phyloP scores from a whole-genome alignment of 2,329 filamentous ascomycete species.

The Fusarium denticulatum region DNA sequence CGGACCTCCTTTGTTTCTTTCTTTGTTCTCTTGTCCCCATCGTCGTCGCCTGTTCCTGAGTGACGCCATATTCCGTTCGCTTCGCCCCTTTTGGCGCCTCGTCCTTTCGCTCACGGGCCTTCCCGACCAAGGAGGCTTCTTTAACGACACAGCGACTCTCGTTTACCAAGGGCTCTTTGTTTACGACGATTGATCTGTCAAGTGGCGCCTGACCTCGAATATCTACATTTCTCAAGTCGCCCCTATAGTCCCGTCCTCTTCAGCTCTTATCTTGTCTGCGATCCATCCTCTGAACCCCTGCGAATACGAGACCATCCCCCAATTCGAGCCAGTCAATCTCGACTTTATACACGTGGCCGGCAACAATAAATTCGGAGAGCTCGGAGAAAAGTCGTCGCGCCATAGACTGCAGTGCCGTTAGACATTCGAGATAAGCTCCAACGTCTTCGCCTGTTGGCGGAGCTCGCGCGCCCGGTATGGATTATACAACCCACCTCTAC shows the following conservation, averaged over 20 bases:
- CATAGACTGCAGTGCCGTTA: background rate
- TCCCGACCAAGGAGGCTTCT: background rate
- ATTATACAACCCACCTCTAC: slow-evolving; percentile 24
- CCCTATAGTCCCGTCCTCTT: slow-evolving; percentile 5
- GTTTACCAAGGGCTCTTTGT: slow-evolving; percentile 27
- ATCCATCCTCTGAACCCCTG: slow-evolving; percentile 4
- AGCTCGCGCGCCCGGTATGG: slow-evolving; percentile 40
- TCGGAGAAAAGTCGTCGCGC: background rate
- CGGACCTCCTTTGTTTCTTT: slow-evolving; percentile 27
- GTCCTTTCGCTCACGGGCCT: slow-evolving; percentile 27
- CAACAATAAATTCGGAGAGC: background rate
- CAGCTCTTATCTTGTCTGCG: slow-evolving; percentile 15
- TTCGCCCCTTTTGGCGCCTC: slow-evolving; percentile 33
- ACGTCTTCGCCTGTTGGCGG: slow-evolving; percentile 40
- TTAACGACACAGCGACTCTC: slow-evolving; percentile 24
- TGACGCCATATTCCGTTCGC: slow-evolving; percentile 31
- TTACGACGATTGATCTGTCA: background rate
- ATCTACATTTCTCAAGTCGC: background rate
- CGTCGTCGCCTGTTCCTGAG: slow-evolving; percentile 29
- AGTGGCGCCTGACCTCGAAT: slow-evolving; percentile 15
- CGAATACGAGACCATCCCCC: slow-evolving; percentile 28
- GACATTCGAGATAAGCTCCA: slow-evolving; percentile 15
- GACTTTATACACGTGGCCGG: slow-evolving; percentile 4
- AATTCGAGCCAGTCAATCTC: background rate
- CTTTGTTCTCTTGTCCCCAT: slow-evolving; percentile 18